Evolutionary conservation across 192 early-diverging fungal genomes (phyloP).

Genomic region (Entomortierella lignicola): DNA sequence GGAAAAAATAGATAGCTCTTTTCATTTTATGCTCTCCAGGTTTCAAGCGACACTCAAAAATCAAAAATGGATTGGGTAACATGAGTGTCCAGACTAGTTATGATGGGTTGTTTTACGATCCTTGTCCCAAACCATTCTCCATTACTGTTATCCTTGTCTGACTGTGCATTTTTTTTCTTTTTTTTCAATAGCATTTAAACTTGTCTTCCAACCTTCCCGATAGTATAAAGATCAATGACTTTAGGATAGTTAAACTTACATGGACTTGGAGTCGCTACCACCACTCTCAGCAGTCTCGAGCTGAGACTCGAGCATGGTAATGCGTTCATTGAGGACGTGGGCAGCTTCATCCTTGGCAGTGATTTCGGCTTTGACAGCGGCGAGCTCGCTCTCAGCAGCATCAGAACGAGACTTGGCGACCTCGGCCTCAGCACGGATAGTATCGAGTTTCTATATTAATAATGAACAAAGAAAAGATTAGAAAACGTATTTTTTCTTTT

Average conservation of each 20-base stretch:
- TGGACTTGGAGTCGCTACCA: constrained; percentile 70
- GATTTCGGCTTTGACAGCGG: constrained; percentile 66
- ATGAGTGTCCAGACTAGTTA: too few species aligned
- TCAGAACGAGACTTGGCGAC: constrained; percentile 71
- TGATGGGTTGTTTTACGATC: background rate
- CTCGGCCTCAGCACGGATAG: constrained; percentile 75
- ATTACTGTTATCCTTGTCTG: background rate
- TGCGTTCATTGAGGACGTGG: constrained; percentile 71
- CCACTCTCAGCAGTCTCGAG: constrained; percentile 68
- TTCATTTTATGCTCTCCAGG: too few species aligned
- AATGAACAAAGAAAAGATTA: background rate
- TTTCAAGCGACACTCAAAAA: too few species aligned
- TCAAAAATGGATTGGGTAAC: too few species aligned
- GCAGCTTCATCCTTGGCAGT: constrained; percentile 79
- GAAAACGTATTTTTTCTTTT: too few species aligned
- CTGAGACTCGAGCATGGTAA: constrained; percentile 68
- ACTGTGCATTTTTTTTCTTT: background rate
- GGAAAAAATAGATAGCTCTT: too few species aligned
- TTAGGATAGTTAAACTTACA: constrained; percentile 57
- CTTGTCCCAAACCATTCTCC: background rate
- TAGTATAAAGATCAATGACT: too few species aligned
- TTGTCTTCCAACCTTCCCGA: too few species aligned
- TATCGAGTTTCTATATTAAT: constrained; percentile 68
- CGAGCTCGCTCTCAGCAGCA: constrained; percentile 69
- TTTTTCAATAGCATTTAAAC: background rate